Conservation (phyloP, 441 rosid genomes). For the Kokia cookei region DNA sequence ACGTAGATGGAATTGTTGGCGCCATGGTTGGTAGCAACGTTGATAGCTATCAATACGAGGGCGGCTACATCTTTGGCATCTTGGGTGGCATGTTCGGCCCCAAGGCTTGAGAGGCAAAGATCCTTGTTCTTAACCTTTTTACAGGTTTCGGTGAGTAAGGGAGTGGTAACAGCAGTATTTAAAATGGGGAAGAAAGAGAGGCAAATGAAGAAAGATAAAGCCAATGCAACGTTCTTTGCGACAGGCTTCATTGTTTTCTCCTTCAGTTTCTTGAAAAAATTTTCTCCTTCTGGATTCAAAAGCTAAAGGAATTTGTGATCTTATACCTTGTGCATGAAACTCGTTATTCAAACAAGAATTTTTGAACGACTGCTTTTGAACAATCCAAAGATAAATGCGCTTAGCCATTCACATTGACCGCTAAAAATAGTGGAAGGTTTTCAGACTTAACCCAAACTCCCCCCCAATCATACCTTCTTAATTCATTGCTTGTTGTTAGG, state of each 20-base stretch:
- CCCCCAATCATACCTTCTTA: neutral
- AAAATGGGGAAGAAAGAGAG: neutral
- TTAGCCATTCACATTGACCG: neutral
- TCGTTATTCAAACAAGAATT: neutral
- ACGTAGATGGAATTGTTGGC: neutral
- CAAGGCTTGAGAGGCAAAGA: slow-evolving; percentile 10
- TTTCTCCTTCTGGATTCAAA: neutral
- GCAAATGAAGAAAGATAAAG: slow-evolving; percentile 6
- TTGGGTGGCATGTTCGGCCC: neutral
- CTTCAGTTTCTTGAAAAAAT: neutral
- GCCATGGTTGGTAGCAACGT: slow-evolving; percentile 7
- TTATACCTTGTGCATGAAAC: neutral
- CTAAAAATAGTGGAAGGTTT: neutral
- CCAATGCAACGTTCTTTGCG: neutral
- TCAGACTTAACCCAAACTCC: neutral
- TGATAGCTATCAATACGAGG: slow-evolving; percentile 14
- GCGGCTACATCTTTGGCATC: slow-evolving; percentile 6
- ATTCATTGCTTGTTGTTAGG: neutral
- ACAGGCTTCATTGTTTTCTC: slow-evolving; percentile 1
- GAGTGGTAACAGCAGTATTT: neutral
- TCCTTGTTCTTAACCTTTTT: neutral
- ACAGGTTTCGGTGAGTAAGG: slow-evolving; percentile 4
- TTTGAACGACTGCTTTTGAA: neutral
- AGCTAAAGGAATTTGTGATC: neutral
- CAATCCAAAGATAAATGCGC: slow-evolving; percentile 1